Evolutionary conservation across 1,284 basidiomycete genomes (phyloP).

Genomic region (Cutaneotrichosporon sp.): DNA sequence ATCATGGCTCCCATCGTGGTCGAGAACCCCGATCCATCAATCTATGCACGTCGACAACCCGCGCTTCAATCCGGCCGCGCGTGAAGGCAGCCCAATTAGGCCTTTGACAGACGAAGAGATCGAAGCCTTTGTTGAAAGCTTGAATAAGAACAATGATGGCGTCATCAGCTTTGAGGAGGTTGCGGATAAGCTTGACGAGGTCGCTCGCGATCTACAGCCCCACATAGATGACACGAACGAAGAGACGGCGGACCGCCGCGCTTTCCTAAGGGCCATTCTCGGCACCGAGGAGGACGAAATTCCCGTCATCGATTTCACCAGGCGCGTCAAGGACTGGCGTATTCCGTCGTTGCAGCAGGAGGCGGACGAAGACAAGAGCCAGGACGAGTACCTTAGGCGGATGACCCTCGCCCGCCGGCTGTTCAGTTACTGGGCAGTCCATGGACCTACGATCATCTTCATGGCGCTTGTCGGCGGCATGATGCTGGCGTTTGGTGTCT

Average conservation of each 20-base stretch:
- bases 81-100: neutral
- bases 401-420: slow-evolving; percentile 14
- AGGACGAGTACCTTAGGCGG: slow-evolving; percentile 21
- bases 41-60: slow-evolving; percentile 4
- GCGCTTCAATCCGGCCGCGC: slow-evolving; percentile 4
- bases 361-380: slow-evolving; percentile 19
- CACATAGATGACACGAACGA: slow-evolving; percentile 24
- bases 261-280: slow-evolving; percentile 23
- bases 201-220: slow-evolving; percentile 22
- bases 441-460: slow-evolving; percentile 27
- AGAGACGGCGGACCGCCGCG: slow-evolving; percentile 18
- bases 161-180: slow-evolving; percentile 23
- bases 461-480: slow-evolving; percentile 20
- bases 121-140: slow-evolving; percentile 23
- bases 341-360: slow-evolving; percentile 28
- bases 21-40: neutral
- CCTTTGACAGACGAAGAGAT: slow-evolving; percentile 25
- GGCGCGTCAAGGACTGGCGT: slow-evolving; percentile 21
- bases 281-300: slow-evolving; percentile 15
- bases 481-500: slow-evolving; percentile 25
- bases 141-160: slow-evolving; percentile 28
- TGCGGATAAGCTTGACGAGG: slow-evolving; percentile 25
- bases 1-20: neutral
- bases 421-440: slow-evolving; percentile 25
- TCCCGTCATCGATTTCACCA: slow-evolving; percentile 17